Base-by-base conservation (phyloP, 495 filamentous ascomycete genomes). In the Neurospora sublineolata region DNA sequence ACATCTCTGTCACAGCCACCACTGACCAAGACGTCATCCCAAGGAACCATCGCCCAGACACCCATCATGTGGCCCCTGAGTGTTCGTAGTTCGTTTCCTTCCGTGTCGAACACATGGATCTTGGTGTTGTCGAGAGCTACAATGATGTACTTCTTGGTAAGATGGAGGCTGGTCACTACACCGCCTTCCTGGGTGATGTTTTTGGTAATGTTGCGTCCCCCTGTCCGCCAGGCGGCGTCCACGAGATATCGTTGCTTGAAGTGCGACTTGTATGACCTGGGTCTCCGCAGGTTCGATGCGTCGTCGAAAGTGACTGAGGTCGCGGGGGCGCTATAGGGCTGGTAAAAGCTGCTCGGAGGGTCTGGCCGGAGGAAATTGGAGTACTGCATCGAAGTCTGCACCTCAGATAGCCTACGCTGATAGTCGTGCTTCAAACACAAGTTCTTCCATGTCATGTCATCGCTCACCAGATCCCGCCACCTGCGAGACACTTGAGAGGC, bases 1-100 rank as follows among this genome's bases (percentile, higher is more conserved):
- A 99, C 95, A 80, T 99, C 96, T 69, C 95, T 88, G 80, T 99
- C 95, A 80, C 95, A 99, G 39, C 95, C 95, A 74, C 95, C 95
- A 77, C 93, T 97, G 68, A 99, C 96, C 71, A 99, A 84, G 70
- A 91, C 92, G 79, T 99, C 94, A 72, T 92, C 96, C 92, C 94
- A 97, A 16, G 95, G 96, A 70, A 99, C 94, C 94, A 99, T 98
- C 23, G 95, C 95, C 95, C 95, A 99, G 44, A 99, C 95, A 40
- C 95, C 95, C 95, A 99, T 99, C 42, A 97, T 92, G 81, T 99
- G 95, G 37, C 95, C 95, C 77, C 93, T 89, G 16, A 99, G 85
- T 3, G 93, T 97, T 80, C 92, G 93, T 78, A 93, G 90, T 71
- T 92, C 88, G 71, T 92, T 88, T 36, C 95, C 95, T 73, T 95